Base-by-base conservation (phyloP, 2,329 filamentous ascomycete genomes). In the Aspergillus brasiliensis region DNA sequence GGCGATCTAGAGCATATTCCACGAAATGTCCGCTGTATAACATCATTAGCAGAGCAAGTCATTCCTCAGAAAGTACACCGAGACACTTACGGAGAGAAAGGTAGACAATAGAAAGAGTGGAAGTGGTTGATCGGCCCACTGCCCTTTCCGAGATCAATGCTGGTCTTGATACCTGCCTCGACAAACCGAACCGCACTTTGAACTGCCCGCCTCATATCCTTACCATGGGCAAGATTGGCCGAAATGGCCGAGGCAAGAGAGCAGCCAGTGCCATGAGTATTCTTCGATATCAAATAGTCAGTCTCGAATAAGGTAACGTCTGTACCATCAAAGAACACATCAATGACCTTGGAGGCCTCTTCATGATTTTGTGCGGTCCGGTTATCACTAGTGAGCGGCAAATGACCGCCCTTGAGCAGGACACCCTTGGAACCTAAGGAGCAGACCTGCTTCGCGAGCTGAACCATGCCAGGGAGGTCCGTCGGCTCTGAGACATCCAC, bases 211-310 rank as follows among this genome's bases (percentile, higher is more conserved):
- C 74, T 71, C 56, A 86, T 73, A 49, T 75, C 72, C 62, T 81
- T 77, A 0, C 81, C 83, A 3, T 72, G 73, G 3, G 85, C 83
- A 13, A 89, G 74, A 62, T 88, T 87, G 56, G 84, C 86, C 1
- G 87, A 85, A 66, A 89, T 87, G 5, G 87, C 86, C 44, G 86
- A 97, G 42, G 95, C 95, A 61, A 98, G 83, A 8, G 92, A 96
- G 72, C 95, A 99, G 3, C 95, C 95, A 0, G 95, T 98, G 0
- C 95, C 95, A 70, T 99, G 95, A 0, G 94, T 98, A 71, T 94
- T 94, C 61, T 82, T 88, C 8, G 89, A 92, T 8, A 82, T 77
- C 63, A 91, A 82, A 71, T 90, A 97, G 4, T 83, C 81, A 40
- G 86, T 90, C 74, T 92, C 84, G 51, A 97, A 83, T 40, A 86